Evolutionary conservation across 305 asterid species (phyloP).

Genomic region (Fraxinus sp.): DNA sequence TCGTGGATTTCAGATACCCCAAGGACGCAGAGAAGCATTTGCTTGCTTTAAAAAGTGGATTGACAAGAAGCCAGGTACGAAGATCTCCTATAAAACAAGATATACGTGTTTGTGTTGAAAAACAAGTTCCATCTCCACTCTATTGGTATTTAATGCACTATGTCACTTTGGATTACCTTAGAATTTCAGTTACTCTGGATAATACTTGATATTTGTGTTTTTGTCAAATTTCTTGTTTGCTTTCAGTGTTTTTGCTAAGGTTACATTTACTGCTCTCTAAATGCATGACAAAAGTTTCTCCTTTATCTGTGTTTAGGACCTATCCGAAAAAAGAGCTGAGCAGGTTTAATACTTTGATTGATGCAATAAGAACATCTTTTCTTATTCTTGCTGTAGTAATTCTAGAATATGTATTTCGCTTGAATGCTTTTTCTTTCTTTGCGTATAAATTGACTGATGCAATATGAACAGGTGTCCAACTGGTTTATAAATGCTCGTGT

Average conservation of each 20-base stretch:
- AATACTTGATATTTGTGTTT: not conserved
- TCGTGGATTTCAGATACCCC: conserved; percentile 62
- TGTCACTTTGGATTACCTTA: not conserved
- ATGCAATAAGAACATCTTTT: not conserved
- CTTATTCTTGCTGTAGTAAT: not conserved
- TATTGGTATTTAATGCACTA: not conserved
- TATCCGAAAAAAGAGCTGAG: not conserved
- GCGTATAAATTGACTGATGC: not conserved
- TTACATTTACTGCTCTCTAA: not conserved
- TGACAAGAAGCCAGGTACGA: conserved; percentile 83
- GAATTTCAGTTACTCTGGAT: not conserved
- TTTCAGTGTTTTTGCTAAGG: not conserved
- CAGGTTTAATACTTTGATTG: not conserved
- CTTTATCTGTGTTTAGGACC: not conserved
- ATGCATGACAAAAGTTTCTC: not conserved
- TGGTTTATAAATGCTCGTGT: conserved; percentile 92
- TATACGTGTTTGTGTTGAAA: not conserved
- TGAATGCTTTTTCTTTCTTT: not conserved
- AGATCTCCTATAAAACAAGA: not conserved
- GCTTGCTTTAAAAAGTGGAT: conserved; percentile 88
- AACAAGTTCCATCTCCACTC: not conserved
- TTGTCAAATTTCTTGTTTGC: not conserved
- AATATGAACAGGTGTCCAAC: conserved; percentile 59
- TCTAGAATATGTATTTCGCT: not conserved
- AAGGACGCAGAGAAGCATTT: conserved; percentile 93